Conservation (phyloP, 768 basidiomycete species). For the Clavulina sp. region DNA sequence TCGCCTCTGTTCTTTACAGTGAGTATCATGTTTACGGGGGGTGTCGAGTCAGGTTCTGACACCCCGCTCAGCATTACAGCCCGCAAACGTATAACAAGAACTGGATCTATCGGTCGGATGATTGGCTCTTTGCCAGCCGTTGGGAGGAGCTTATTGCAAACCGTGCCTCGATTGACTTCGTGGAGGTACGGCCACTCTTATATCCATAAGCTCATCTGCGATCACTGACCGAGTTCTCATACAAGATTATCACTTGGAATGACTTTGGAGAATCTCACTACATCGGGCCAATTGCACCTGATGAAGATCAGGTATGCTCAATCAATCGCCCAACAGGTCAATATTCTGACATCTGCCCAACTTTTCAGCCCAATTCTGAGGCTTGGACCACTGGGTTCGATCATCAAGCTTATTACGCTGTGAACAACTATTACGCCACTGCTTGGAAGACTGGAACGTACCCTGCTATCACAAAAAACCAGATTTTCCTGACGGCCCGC, state of each 20-base stretch:
- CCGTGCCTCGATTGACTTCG: constrained; percentile 18
- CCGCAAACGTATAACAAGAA: constrained; percentile 55
- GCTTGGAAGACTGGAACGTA: constrained; percentile 56
- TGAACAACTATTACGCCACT: constrained; percentile 47
- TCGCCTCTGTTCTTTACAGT: constrained; percentile 63
- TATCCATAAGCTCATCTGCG: not conserved
- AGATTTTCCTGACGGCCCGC: constrained; percentile 56
- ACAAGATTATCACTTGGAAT: constrained; percentile 21
- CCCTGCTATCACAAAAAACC: constrained; percentile 40
- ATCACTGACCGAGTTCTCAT: not conserved
- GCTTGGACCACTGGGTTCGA: constrained; percentile 16
- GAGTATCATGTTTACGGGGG: not conserved
- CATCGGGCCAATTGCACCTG: constrained; percentile 14
- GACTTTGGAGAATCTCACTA: constrained; percentile 38
- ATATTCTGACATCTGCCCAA: constrained; percentile 16
- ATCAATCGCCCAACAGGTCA: constrained; percentile 18
- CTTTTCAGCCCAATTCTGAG: constrained; percentile 19
- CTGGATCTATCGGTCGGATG: constrained; percentile 17
- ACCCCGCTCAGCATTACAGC: constrained; percentile 34
- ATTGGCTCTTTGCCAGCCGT: constrained; percentile 20
- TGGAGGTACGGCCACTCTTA: constrained; percentile 14
- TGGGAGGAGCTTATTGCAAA: constrained; percentile 20
- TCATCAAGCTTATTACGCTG: constrained; percentile 5
- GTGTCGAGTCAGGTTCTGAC: not conserved
- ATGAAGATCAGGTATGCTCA: not conserved